Evolutionary conservation across 2,329 filamentous ascomycete genomes (phyloP), one percentile per base, ranked within the genome.

Genomic region (Fusarium austroafricanum): DNA sequence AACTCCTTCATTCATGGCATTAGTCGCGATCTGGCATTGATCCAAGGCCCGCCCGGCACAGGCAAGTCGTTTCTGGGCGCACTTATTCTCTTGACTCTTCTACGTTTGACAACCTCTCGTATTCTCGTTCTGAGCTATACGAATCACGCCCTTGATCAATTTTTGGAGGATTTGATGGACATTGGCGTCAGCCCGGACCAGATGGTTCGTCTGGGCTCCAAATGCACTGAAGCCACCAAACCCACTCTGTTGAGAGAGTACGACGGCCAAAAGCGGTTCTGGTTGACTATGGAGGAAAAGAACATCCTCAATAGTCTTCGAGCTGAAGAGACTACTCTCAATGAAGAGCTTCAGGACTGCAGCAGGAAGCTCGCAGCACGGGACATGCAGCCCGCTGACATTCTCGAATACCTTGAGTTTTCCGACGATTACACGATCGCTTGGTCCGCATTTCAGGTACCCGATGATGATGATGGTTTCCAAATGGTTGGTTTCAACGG

Each of bases 11-110:
- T 87, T 4, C 75, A 82, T 17, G 86, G 87, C 0, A 69, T 94
- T 0, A 78, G 74, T 0, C 83, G 83, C 10, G 76, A 78, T 1
- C 75, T 93, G 0, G 87, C 86, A 46, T 75, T 90, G 0, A 90
- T 94, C 3, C 90, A 93, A 79, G 91, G 91, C 0, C 92, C 92
- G 2, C 92, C 91, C 68, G 90, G 90, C 0, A 94, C 90, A 0
- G 92, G 92, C 2, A 94, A 94, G 68, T 92, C 90, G 0, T 92
- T 92, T 64, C 84, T 92, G 4, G 92, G 92, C 0, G 87, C 90
- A 0, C 78, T 91, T 3, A 79, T 90, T 2, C 84, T 87, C 0
- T 88, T 89, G 52, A 75, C 82, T 0, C 72, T 94, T 0, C 77
- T 88, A 20, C 73, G 85, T 1, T 70, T 81, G 7, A 87, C 85